Evolutionary conservation across 2,329 filamentous ascomycete species (phyloP).

Genomic region (Aspergillus awamori): DNA sequence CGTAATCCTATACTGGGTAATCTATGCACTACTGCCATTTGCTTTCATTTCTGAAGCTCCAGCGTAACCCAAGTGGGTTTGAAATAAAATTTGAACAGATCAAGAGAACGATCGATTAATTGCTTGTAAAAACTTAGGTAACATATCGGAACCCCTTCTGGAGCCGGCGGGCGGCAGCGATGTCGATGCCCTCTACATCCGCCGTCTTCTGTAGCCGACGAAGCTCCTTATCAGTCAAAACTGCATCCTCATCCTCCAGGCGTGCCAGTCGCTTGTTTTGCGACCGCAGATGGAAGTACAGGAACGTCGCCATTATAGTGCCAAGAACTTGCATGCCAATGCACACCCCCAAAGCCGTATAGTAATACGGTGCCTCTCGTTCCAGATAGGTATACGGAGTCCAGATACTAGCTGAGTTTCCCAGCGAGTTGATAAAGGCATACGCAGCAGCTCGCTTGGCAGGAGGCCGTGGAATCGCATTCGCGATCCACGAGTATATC

Average conservation of each 20-base stretch:
- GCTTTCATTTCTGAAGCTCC: too few relatives aligned
- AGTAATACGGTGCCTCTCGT: slow-evolving; percentile 44
- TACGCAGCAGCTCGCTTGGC: slow-evolving; percentile 59
- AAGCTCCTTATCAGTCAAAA: slow-evolving; percentile 53
- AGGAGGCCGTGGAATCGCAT: slow-evolving; percentile 54
- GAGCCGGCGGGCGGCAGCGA: slow-evolving; percentile 53
- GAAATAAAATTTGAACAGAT: too few relatives aligned
- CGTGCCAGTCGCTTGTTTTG: slow-evolving; percentile 56
- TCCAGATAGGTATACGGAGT: slow-evolving; percentile 53
- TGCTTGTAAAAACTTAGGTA: slow-evolving; percentile 32
- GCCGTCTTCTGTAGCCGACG: slow-evolving; percentile 54
- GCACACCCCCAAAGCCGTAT: slow-evolving; percentile 46
- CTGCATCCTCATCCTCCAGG: slow-evolving; percentile 52
- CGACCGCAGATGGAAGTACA: slow-evolving; percentile 44
- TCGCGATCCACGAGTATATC: slow-evolving; percentile 54
- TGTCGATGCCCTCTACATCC: slow-evolving; percentile 54
- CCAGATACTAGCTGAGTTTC: slow-evolving; percentile 58
- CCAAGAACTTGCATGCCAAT: slow-evolving; percentile 46
- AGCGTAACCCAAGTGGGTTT: too few relatives aligned
- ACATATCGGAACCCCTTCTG: slow-evolving; percentile 61
- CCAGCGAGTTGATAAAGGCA: slow-evolving; percentile 59
- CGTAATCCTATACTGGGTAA: background rate
- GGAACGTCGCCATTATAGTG: slow-evolving; percentile 36
- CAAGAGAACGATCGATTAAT: too few relatives aligned
- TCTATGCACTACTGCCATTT: too few relatives aligned